Evolutionary conservation across 331 rosid genomes (phyloP).

Genomic region (Dryas integrifolia): DNA sequence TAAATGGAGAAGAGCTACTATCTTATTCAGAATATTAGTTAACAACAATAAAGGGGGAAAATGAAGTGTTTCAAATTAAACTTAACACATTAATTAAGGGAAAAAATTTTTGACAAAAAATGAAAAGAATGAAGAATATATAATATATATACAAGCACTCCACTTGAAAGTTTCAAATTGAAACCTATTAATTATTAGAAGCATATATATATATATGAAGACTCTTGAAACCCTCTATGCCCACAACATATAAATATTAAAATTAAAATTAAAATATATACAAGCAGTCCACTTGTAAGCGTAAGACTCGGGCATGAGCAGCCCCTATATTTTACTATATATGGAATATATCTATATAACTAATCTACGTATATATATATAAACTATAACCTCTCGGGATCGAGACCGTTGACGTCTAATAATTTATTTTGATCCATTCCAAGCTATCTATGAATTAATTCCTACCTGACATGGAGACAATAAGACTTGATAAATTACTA

Average conservation of each 20-base stretch:
- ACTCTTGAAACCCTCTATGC: background rate
- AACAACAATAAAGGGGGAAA: background rate
- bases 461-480: conserved; percentile 6
- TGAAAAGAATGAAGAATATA: background rate
- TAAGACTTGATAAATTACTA: background rate
- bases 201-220: background rate
- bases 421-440: conserved; percentile 14
- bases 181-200: background rate
- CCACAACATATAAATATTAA: background rate
- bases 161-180: too few species aligned
- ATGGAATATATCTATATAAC: too few species aligned
- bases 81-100: background rate
- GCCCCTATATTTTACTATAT: background rate
- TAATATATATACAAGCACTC: too few species aligned
- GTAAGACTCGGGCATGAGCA: conserved; percentile 26
- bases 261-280: too few species aligned
- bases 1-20: background rate
- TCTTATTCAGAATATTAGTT: background rate
- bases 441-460: background rate
- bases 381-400: conserved; percentile 8
- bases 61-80: background rate
- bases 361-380: too few species aligned
- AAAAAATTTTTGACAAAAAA: background rate
- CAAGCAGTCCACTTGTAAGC: conserved; percentile 25
- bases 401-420: conserved; percentile 11